These are phyloP conservation scores for Dioscorea zingiberensis DNA, from an alignment of 106 monocot species.

Conservation along the genomic window DNA sequence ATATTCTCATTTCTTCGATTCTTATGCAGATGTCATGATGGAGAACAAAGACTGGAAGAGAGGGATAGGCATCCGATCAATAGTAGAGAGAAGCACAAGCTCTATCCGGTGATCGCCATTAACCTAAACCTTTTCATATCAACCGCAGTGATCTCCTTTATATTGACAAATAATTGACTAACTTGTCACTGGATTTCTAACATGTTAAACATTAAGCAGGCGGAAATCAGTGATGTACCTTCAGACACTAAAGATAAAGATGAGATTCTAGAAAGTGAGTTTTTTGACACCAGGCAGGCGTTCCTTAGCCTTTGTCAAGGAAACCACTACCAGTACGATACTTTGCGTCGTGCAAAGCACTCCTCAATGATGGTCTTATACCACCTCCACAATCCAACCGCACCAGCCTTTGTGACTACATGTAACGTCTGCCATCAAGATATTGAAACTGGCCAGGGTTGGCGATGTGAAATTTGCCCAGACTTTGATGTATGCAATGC, in stretches of 20 bases:
- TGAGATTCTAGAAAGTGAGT: constrained; percentile 91
- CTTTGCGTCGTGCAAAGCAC: constrained; percentile 92
- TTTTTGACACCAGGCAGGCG: constrained; percentile 94
- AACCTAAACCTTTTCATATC: too few relatives aligned
- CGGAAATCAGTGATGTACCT: constrained; percentile 62
- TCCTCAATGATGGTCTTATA: constrained; percentile 98
- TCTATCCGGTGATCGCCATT: constrained; percentile 47
- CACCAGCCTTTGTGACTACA: constrained; percentile 90
- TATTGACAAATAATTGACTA: too few relatives aligned
- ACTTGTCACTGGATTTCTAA: background rate
- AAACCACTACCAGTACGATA: constrained; percentile 97
- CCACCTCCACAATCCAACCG: constrained; percentile 98
- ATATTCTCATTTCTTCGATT: too few relatives aligned
- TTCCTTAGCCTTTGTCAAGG: constrained; percentile 96
- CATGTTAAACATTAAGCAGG: constrained; percentile 31
- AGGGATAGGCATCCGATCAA: constrained; percentile 74
- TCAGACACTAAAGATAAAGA: constrained; percentile 91
- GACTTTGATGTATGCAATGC: constrained; percentile 92
- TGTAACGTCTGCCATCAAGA: constrained; percentile 83
- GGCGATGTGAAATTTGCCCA: constrained; percentile 90
- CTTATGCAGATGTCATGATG: constrained; percentile 55
- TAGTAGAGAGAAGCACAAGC: constrained; percentile 65
- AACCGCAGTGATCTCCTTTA: too few relatives aligned
- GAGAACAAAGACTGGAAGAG: constrained; percentile 73
- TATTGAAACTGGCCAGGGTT: constrained; percentile 89